These are phyloP conservation scores for Discostella pseudostelligera DNA, from an alignment of 108 stramenopile genomes.

Conservation along the genomic window DNA sequence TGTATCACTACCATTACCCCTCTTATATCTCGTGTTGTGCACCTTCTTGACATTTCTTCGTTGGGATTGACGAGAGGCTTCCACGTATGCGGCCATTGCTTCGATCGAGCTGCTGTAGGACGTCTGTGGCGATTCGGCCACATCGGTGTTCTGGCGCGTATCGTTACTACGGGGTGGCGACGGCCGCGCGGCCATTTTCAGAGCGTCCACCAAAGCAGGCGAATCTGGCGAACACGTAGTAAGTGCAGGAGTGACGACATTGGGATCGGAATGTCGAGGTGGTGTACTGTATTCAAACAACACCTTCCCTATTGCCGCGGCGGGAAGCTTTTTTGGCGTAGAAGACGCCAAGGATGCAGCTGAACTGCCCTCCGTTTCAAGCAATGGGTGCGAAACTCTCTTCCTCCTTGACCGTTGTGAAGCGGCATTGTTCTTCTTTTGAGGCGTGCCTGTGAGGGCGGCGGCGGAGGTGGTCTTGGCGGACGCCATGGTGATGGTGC, in stretches of 20 bases:
- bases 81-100: constrained; percentile 13
- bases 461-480: not conserved
- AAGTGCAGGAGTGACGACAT: not conserved
- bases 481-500: not conserved
- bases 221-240: constrained; percentile 2
- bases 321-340: not conserved
- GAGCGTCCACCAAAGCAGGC: constrained; percentile 5
- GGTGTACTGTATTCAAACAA: not conserved
- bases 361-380: not conserved
- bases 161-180: not conserved
- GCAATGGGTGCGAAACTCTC: constrained; percentile 3
- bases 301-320: not conserved
- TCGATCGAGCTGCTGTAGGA: constrained; percentile 15
- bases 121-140: not conserved
- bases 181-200: constrained; percentile 10
- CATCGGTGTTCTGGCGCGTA: not conserved
- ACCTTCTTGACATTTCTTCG: not conserved
- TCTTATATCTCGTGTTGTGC: not conserved
- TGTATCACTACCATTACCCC: not conserved
- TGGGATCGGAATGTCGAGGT: not conserved
- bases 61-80: not conserved
- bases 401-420: constrained; percentile 8
- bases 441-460: not conserved
- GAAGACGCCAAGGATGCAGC: not conserved
- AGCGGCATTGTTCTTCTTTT: constrained; percentile 7